Percentiles rank a stretch among this genome's conserved stretches.
Evolutionary conservation across 306 rosid species (phyloP).

Genomic region (Sesbania bispinosa): DNA sequence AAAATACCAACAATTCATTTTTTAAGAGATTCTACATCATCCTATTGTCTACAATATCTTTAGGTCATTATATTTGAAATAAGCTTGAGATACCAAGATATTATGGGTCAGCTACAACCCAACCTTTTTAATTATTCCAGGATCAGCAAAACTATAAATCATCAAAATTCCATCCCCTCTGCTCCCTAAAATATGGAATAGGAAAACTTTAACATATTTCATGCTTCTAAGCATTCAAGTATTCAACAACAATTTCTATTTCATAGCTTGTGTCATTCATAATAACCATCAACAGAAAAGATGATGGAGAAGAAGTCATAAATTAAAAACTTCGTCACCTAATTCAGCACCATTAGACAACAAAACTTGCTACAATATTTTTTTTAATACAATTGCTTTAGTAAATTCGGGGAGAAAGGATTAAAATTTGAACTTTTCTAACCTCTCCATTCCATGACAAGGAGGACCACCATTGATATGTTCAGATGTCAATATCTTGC

Average conservation of each 20-base stretch:
- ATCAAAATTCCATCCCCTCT: not conserved
- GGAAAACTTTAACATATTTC: constrained; percentile 9
- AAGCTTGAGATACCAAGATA: constrained; percentile 13
- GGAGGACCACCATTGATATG: constrained; percentile 89
- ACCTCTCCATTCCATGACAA: constrained; percentile 98
- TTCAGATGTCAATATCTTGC: constrained; percentile 75
- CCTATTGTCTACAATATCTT: not conserved
- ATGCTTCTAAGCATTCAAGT: not conserved
- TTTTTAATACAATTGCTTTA: not conserved
- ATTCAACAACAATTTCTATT: too few relatives aligned
- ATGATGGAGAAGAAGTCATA: not conserved
- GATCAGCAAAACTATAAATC: not conserved
- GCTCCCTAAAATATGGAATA: not conserved
- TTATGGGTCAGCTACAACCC: not conserved
- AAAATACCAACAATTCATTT: not conserved
- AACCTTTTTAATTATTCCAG: not conserved
- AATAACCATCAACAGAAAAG: not conserved
- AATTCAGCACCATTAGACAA: not conserved
- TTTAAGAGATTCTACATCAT: not conserved
- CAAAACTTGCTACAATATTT: not conserved
- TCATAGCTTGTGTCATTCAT: constrained; percentile 4
- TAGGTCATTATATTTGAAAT: not conserved
- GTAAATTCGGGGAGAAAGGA: not conserved
- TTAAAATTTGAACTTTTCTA: constrained; percentile 19
- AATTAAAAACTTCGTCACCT: not conserved